Evolutionary conservation across 2,329 filamentous ascomycete genomes (phyloP), one percentile per base, ranked within the genome.

Genomic region (Hymenoscyphus occultus): DNA sequence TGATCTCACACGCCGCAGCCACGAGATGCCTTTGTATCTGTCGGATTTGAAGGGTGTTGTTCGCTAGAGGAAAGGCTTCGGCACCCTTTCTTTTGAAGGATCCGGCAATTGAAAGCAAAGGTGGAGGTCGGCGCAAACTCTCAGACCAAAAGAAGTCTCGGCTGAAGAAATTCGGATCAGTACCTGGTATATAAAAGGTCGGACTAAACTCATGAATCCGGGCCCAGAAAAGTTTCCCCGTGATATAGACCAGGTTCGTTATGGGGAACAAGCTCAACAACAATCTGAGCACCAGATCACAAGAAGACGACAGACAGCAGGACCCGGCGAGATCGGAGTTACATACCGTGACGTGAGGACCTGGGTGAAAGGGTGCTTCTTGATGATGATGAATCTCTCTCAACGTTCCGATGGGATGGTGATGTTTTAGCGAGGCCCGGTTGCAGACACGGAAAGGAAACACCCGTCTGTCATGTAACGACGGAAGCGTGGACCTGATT

Each of bases 221-320:
- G 19, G n/a, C n/a, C 31, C 39, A 39, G 12, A 19, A 19, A 48
- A 51, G 19, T 19, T 56, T 56, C 39, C 45, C 62, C 62, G 62
- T 64, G 31, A 56, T 64, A 64, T 64, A 64, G 62, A 19, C 62
- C 56, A 56, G 62, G 62, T 64, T 64, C 57, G 6, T 57, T 40
- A 32, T n/a, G 45, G 48, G 48, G 48, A 54, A 54, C n/a, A 60
- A 64, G 56, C 42, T 59, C 57, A 39, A 60, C 60, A 35, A 62
- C 42, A 56, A 64, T 31, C 35, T 60, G 56, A 42, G 48, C 22
- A 42, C 39, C 32, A 35, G 62, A 57, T n/a, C 28, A 35, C 56
- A 31, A 31, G 56, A 57, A 28, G 19, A n/a, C 16, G 56, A 57
- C 9, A 12, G 19, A 19, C 12, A 35, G 54, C 19, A 54, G 48